phyloP scores from a whole-genome alignment of 345 rosid genomes.

The Citrus cavaleriei region DNA sequence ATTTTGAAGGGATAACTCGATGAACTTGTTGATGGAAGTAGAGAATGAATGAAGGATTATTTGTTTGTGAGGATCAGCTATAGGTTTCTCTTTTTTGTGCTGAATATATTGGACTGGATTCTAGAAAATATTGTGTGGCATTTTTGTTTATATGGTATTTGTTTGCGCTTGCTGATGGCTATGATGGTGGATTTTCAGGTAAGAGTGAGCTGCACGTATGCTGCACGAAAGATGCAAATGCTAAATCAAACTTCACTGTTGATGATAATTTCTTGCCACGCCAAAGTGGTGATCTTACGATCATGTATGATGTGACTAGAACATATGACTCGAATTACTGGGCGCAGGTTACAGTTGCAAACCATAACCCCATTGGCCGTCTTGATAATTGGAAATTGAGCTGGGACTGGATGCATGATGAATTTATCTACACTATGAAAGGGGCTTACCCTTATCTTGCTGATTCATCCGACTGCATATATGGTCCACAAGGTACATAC shows the following conservation, averaged over 20 bases:
- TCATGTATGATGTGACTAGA: slow-evolving; percentile 84
- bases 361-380: slow-evolving; percentile 87
- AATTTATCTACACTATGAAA: slow-evolving; percentile 73
- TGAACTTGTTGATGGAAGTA: not conserved
- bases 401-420: slow-evolving; percentile 89
- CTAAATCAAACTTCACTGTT: slow-evolving; percentile 52
- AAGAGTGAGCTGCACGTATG: slow-evolving; percentile 61
- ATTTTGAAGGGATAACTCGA: not conserved
- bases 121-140: not conserved
- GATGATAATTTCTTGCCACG: slow-evolving; percentile 66
- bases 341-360: slow-evolving; percentile 75
- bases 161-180: not conserved
- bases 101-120: not conserved
- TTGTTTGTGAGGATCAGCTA: not conserved
- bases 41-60: not conserved
- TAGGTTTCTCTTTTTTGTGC: not conserved
- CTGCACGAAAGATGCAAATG: slow-evolving; percentile 53
- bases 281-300: slow-evolving; percentile 81
- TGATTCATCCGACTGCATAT: slow-evolving; percentile 79
- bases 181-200: slow-evolving; percentile 37
- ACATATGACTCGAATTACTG: slow-evolving; percentile 77
- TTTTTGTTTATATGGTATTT: slow-evolving; percentile 3
- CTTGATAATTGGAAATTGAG: slow-evolving; percentile 95
- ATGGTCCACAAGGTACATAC: slow-evolving; percentile 59
- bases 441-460: slow-evolving; percentile 85